Evolutionary conservation across 192 early-diverging fungal genomes (phyloP), one percentile per base, ranked within the genome.

Genomic region (Umbelopsis sp.): DNA sequence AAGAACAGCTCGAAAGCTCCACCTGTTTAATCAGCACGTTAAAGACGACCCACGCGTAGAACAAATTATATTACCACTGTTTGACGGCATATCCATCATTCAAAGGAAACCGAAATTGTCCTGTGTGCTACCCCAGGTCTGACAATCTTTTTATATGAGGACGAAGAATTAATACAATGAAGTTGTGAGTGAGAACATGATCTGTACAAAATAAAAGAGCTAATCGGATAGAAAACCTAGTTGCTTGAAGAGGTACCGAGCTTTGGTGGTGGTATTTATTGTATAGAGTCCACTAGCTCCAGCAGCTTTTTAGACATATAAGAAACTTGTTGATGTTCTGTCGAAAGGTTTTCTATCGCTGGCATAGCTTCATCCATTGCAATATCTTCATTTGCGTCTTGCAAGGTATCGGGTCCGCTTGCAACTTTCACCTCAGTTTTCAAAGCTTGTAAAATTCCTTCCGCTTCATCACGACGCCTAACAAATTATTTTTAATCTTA

Each of bases 11-110:
- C 33, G 69, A 27, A 71, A 84, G 6, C 44, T 89, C 8, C 76
- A 89, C 49, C 72, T 74, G 1, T 93, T 91, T 64, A 91, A 93
- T 71, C 75, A 84, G 75, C 77, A 90, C 80, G 79, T 91, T 20
- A 69, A 70, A 6, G 61, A 78, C 10, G 91, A 93, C 48, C 79
- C 82, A 4, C 80, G 89, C 46, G 79, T 82, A 1, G 84, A 88
- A 41, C 82, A 81, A 3, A 68, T 89, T 22, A 55, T 91, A 44
- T 61, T 93, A 51, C 89, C 90, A 1, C 55, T 86, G 1, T 89
- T 86, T 79, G 91, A 92, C 71, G 91, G 91, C 1, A 41, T 92
- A 7, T 68, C 78, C 2, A 72, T 80, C 20, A 76, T 80, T 4
- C 67, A 74, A 69, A 70, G 25, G 25, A 68, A 68, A 27, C 23